Conservation (phyloP, 371 early-diverging fungal genomes). For the Rhizomucor pusillus region DNA sequence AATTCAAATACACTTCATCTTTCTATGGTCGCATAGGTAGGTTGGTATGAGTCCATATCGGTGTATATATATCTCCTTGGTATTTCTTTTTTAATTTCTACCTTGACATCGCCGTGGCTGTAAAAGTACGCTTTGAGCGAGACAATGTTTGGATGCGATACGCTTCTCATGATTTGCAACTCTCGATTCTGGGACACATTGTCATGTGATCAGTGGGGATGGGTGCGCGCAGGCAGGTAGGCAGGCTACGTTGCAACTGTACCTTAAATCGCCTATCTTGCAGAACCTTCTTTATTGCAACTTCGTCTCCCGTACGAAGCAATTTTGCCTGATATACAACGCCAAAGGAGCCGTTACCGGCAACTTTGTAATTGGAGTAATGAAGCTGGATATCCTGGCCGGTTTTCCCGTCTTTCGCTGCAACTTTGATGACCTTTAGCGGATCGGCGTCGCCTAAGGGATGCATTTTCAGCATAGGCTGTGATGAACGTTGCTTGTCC, state of each 20-base stretch:
- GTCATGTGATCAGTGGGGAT: slow-evolving; percentile 3
- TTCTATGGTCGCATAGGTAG: slow-evolving; percentile 35
- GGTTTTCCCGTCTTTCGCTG: slow-evolving; percentile 81
- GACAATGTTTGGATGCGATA: slow-evolving; percentile 88
- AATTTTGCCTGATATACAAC: slow-evolving; percentile 93
- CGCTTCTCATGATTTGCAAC: slow-evolving; percentile 91
- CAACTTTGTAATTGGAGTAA: slow-evolving; percentile 85
- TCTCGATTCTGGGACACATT: slow-evolving; percentile 87
- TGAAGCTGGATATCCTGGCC: slow-evolving; percentile 80
- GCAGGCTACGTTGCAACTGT: slow-evolving; percentile 3
- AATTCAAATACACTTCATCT: slow-evolving; percentile 92
- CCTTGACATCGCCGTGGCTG: slow-evolving; percentile 75
- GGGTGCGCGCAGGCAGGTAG: not conserved
- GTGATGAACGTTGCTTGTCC: not conserved
- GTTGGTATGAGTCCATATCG: slow-evolving; percentile 1
- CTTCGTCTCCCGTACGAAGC: slow-evolving; percentile 71
- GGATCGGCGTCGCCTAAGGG: slow-evolving; percentile 50
- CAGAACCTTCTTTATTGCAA: slow-evolving; percentile 94
- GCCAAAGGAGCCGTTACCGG: slow-evolving; percentile 96
- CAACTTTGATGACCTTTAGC: slow-evolving; percentile 42
- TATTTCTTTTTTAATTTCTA: slow-evolving; percentile 16
- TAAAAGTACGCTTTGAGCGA: slow-evolving; percentile 87
- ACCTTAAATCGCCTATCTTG: slow-evolving; percentile 96
- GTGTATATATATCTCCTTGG: not conserved
- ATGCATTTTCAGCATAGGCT: not conserved